Conservation (phyloP, 1,284 basidiomycete species). For the Porodaedalea pini region DNA sequence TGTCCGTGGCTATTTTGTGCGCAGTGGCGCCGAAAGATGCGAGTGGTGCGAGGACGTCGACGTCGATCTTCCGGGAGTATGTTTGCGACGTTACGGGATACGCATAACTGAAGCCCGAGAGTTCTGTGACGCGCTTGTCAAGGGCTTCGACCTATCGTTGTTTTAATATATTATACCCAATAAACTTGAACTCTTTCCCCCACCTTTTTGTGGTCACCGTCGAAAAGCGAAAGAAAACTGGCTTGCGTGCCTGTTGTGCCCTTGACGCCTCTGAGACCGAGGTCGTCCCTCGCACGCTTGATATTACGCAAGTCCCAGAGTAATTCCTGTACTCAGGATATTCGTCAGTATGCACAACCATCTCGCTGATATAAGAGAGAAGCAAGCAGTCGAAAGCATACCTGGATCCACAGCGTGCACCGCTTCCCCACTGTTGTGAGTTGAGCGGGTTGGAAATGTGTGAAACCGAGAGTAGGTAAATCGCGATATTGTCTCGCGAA, state of each 20-base stretch:
- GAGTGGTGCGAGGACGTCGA: constrained; percentile 88
- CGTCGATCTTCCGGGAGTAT: constrained; percentile 96
- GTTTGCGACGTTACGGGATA: constrained; percentile 99
- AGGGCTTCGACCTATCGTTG: constrained; percentile 77
- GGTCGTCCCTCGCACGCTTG: constrained; percentile 84
- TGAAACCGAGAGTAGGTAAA: constrained; percentile 92
- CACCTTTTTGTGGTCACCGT: constrained; percentile 91
- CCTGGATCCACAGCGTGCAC: constrained; percentile 96
- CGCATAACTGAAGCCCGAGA: constrained; percentile 90
- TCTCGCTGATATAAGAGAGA: too few relatives aligned
- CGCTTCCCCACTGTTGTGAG: constrained; percentile 99
- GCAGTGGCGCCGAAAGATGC: constrained; percentile 93
- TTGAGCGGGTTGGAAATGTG: constrained; percentile 99
- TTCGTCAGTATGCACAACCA: not conserved
- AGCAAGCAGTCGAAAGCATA: constrained; percentile 27
- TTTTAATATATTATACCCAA: not conserved
- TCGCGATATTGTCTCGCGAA: constrained; percentile 77
- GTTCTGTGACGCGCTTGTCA: constrained; percentile 84
- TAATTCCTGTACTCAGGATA: constrained; percentile 63
- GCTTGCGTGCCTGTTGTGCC: constrained; percentile 99
- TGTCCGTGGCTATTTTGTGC: constrained; percentile 97
- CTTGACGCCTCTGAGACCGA: constrained; percentile 98
- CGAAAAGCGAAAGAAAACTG: constrained; percentile 91
- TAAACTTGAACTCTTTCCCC: not conserved
- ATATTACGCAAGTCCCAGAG: constrained; percentile 97